Evolutionary conservation across 495 filamentous ascomycete species (phyloP), one percentile per base, ranked within the genome.

Genomic region (Lasiosphaeria miniovina): DNA sequence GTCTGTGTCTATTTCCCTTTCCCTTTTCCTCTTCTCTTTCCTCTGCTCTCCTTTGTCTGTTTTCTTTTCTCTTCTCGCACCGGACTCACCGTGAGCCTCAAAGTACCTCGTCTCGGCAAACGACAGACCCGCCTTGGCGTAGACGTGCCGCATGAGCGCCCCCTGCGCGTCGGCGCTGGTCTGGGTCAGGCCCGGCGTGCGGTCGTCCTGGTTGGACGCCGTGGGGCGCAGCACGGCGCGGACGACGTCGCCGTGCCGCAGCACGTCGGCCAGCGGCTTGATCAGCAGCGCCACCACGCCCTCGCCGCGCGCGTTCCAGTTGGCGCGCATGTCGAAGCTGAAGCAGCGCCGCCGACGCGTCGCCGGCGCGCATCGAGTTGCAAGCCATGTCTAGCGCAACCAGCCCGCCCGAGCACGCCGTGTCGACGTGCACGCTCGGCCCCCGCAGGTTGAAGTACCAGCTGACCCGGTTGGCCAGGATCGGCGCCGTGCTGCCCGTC

Each of bases 301-400:
- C 62, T 90, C 87, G 2, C 76, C 87, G 6, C 86, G 70, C 0
- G 70, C 82, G 66, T 85, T 89, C 0, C 87, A 87, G 68, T 86
- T 76, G 10, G 85, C 87, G 0, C 66, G 58, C 1, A 77, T 71
- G 64, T 85, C 82, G 59, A 86, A 90, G 5, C 79, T 80, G 43
- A 81, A 76, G 52, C 78, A 88, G 61, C 0, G 82, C 57, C 9
- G 41, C 32, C 1, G 52, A 50, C 0, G 64, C 63, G 2, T 72
- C 69, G 7, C 77, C 75, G 9, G 63, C 69, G 8, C 71, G 67
- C 15, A 86, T 68, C 15, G 70, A 72, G 36, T 79, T 76, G 36
- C 74, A 76, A 0, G 79, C 84, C 14, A 80, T 64, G 64, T 85
- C 75, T 5, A 86, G 55, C 3, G 78, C 79, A 0, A 77, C 64